Evolutionary conservation across 2,329 filamentous ascomycete species (phyloP).

Genomic region (Colletotrichum ledebouriae): DNA sequence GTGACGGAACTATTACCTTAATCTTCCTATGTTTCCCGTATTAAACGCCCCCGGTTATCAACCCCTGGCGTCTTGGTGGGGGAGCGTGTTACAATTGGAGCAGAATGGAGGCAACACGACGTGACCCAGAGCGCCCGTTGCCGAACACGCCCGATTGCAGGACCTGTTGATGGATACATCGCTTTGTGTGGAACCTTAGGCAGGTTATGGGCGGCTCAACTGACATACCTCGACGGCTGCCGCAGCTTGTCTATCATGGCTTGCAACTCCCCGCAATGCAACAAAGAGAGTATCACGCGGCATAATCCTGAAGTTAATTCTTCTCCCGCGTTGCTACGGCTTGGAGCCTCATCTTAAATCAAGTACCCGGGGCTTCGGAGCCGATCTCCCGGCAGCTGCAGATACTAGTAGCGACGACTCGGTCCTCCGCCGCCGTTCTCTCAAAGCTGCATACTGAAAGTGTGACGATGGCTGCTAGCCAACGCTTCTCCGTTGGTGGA

Average conservation of each 20-base stretch:
- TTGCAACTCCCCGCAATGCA: conserved; percentile 1
- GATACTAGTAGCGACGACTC: conserved; percentile 9
- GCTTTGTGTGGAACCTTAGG: conserved; percentile 1
- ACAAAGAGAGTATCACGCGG: conserved; percentile 34
- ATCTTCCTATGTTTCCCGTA: conserved; percentile 40
- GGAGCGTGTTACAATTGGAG: conserved; percentile 36
- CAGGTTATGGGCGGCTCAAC: conserved; percentile 15
- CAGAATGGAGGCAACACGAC: conserved; percentile 35
- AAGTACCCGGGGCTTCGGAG: conserved; percentile 13
- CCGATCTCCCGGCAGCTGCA: conserved; percentile 3
- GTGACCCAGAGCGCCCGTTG: conserved; percentile 28
- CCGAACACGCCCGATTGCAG: conserved; percentile 15
- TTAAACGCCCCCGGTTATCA: conserved; percentile 31
- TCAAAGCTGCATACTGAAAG: background rate
- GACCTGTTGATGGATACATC: conserved; percentile 14
- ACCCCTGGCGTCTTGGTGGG: conserved; percentile 25
- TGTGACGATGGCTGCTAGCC: background rate
- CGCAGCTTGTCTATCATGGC: background rate
- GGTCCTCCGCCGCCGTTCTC: conserved; percentile 9
- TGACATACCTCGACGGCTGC: conserved; percentile 8
- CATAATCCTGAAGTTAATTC: conserved; percentile 28
- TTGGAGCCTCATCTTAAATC: conserved; percentile 38
- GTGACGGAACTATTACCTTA: conserved; percentile 36
- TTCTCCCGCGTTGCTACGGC: conserved; percentile 28
- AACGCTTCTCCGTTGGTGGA: conserved; percentile 18